Evolutionary conservation across 108 stramenopile species (phyloP).

Genomic region (Aureococcus anophagefferens): DNA sequence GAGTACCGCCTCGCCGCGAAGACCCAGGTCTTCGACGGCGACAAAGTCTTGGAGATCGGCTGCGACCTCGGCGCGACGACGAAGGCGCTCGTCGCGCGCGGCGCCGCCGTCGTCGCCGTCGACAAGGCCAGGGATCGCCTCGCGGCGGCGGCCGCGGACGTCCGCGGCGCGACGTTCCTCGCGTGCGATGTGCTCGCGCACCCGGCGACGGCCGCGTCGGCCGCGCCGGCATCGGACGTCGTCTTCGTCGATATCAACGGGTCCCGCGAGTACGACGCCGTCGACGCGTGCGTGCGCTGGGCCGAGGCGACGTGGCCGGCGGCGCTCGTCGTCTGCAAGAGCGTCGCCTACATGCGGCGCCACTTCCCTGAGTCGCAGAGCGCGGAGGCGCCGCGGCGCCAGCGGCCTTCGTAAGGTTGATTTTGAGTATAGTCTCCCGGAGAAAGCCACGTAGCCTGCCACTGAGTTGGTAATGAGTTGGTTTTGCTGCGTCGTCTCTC

Average conservation of each 20-base stretch:
- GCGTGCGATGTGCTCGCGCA: background rate
- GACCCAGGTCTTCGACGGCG: background rate
- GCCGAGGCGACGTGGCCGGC: background rate
- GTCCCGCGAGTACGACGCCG: background rate
- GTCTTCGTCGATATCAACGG: background rate
- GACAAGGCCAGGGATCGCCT: background rate
- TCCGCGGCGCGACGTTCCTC: background rate
- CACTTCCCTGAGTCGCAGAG: too few relatives aligned
- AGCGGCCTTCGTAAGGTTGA: too few relatives aligned
- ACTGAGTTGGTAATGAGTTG: too few relatives aligned
- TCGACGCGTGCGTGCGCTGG: background rate
- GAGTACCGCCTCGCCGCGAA: background rate
- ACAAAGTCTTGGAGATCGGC: background rate
- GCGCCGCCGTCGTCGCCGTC: background rate
- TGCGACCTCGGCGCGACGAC: background rate
- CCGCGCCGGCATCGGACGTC: too few relatives aligned
- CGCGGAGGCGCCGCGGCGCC: too few relatives aligned
- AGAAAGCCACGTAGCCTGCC: too few relatives aligned
- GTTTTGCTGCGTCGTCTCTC: too few relatives aligned
- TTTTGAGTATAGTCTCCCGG: too few relatives aligned
- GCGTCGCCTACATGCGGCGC: background rate
- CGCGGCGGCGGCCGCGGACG: background rate
- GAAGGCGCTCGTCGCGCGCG: background rate
- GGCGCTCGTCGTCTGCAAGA: background rate
- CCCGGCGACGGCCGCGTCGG: too few relatives aligned